phyloP scores from a whole-genome alignment of 208 protist species.

The Leptomonas seymouri region DNA sequence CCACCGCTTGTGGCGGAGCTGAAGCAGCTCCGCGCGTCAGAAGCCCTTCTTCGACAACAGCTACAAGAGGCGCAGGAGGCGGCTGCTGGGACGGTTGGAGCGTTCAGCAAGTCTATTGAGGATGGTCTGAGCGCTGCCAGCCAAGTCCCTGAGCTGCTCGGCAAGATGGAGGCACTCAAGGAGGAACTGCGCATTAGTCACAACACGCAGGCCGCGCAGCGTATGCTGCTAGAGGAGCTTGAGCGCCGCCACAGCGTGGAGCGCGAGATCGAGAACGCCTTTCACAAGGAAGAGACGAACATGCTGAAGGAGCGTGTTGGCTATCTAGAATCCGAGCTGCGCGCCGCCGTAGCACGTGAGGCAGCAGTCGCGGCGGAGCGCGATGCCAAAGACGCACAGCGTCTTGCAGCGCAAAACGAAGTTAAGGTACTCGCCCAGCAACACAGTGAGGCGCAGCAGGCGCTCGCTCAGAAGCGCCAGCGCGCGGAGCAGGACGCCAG shows the following conservation, averaged over 20 bases:
- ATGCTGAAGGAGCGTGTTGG: conserved; percentile 31
- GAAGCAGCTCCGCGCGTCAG: conserved; percentile 52
- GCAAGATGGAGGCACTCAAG: conserved; percentile 35
- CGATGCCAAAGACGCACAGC: conserved; percentile 24
- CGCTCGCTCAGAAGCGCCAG: conserved; percentile 46
- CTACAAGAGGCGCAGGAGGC: conserved; percentile 39
- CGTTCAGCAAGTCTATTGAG: conserved; percentile 33
- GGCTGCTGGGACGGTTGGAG: conserved; percentile 20
- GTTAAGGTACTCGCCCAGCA: conserved; percentile 33
- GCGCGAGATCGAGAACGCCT: conserved; percentile 27
- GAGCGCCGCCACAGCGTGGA: conserved; percentile 25
- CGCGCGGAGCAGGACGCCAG: conserved; percentile 45
- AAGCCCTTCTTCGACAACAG: conserved; percentile 55
- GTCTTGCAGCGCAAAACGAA: conserved; percentile 18
- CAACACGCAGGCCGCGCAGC: conserved; percentile 27
- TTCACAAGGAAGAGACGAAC: conserved; percentile 19
- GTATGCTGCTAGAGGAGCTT: conserved; percentile 29
- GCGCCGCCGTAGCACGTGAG: conserved; percentile 30
- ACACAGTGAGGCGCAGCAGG: conserved; percentile 31
- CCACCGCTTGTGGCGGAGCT: conserved; percentile 64
- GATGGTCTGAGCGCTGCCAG: conserved; percentile 28
- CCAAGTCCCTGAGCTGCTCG: conserved; percentile 29
- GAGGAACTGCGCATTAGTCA: conserved; percentile 26
- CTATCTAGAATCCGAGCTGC: conserved; percentile 17
- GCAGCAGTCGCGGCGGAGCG: conserved; percentile 14